These are phyloP conservation scores for Trametes maxima DNA, from an alignment of 768 basidiomycete genomes.

Conservation along the genomic window DNA sequence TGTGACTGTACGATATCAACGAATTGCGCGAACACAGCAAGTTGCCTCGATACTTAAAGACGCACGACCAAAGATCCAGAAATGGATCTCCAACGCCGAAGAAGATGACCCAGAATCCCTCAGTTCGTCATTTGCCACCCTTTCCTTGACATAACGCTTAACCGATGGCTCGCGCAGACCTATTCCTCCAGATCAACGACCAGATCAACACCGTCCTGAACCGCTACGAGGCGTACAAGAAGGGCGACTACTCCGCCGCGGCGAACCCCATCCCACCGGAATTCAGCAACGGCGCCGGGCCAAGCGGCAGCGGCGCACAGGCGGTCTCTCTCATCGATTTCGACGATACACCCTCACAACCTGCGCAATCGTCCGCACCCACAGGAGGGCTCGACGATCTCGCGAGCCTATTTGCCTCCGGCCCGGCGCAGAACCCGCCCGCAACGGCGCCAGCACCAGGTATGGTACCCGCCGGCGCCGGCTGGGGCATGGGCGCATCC, in stretches of 20 bases:
- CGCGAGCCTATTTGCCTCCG: slow-evolving; percentile 56
- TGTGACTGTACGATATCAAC: neutral
- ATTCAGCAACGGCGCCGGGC: slow-evolving; percentile 39
- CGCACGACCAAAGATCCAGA: slow-evolving; percentile 93
- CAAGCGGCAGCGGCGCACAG: slow-evolving; percentile 26
- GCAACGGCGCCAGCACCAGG: slow-evolving; percentile 7
- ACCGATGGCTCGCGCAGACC: slow-evolving; percentile 54
- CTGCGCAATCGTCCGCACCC: slow-evolving; percentile 24
- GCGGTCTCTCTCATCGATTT: slow-evolving; percentile 74
- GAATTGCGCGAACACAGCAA: slow-evolving; percentile 55
- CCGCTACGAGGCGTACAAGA: slow-evolving; percentile 92
- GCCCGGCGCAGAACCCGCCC: neutral
- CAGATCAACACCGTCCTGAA: slow-evolving; percentile 92
- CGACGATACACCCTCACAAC: slow-evolving; percentile 50
- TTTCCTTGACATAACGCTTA: neutral
- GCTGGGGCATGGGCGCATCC: slow-evolving; percentile 4
- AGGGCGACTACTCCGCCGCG: slow-evolving; percentile 78
- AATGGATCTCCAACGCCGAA: slow-evolving; percentile 96
- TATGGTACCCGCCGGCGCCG: neutral
- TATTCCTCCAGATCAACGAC: slow-evolving; percentile 95
- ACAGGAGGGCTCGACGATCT: slow-evolving; percentile 54
- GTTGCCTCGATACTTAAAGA: slow-evolving; percentile 79
- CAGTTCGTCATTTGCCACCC: slow-evolving; percentile 46
- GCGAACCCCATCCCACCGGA: slow-evolving; percentile 70
- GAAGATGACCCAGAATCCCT: slow-evolving; percentile 88